A percentile compares a stretch with the other conserved stretches of the same genome.
Conservation (phyloP, 208 protist species). For the Vickermania ingenoplastis region DNA sequence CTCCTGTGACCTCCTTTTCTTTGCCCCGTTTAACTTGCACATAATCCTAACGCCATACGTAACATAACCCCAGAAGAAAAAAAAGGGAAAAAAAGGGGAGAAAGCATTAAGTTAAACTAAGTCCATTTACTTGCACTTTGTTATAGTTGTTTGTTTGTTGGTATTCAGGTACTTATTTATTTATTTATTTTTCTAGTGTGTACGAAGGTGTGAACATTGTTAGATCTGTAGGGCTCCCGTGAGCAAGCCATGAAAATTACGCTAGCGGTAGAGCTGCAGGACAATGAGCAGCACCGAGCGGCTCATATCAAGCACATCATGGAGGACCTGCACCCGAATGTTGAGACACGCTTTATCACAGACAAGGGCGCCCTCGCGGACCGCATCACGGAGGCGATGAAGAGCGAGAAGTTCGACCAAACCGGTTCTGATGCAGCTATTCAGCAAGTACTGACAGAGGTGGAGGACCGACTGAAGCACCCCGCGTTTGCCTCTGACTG, state of each 20-base stretch:
- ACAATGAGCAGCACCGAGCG: constrained; percentile 44
- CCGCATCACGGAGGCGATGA: constrained; percentile 47
- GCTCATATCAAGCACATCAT: constrained; percentile 38
- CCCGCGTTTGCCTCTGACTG: constrained; percentile 31
- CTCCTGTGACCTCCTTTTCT: too few species aligned
- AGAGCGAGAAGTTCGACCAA: constrained; percentile 32
- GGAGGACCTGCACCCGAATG: constrained; percentile 14
- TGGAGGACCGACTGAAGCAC: constrained; percentile 42
- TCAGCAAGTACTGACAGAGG: constrained; percentile 31
- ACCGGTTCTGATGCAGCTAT: not conserved
- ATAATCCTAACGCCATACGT: too few species aligned
- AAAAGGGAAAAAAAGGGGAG: too few species aligned
- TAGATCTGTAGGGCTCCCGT: too few species aligned
- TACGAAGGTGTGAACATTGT: too few species aligned
- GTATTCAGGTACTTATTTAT: too few species aligned
- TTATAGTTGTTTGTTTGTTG: too few species aligned
- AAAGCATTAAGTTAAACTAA: too few species aligned
- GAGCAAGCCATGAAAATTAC: constrained; percentile 56
- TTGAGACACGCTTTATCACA: constrained; percentile 42
- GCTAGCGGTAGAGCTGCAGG: constrained; percentile 61
- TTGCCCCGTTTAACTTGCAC: too few species aligned
- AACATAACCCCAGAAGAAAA: too few species aligned
- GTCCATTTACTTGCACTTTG: too few species aligned
- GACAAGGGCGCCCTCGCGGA: constrained; percentile 44
- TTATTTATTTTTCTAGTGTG: too few species aligned